Conservation (phyloP, 139 green algal genomes). For the Closterium sp. region DNA sequence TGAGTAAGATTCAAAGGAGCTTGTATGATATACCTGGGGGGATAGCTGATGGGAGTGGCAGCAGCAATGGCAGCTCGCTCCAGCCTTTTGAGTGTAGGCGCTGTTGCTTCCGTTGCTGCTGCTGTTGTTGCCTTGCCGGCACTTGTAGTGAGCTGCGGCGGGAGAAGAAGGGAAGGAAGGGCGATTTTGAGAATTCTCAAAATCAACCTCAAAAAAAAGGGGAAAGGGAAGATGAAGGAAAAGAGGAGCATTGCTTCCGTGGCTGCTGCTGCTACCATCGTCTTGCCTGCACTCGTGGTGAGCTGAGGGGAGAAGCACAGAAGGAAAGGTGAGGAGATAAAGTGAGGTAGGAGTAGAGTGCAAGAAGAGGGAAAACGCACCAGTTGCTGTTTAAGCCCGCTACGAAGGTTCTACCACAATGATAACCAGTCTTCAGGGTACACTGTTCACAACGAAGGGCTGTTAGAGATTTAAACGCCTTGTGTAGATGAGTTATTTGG, state of each 20-base stretch:
- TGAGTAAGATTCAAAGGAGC: background rate
- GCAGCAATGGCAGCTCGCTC: conserved; percentile 73
- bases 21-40: conserved; percentile 5
- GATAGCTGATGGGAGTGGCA: conserved; percentile 66
- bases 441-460: too few relatives aligned
- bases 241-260: too few relatives aligned
- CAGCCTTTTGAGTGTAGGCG: conserved; percentile 67
- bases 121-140: conserved; percentile 37
- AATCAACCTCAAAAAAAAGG: background rate
- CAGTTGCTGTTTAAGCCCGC: too few relatives aligned
- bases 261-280: too few relatives aligned
- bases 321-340: background rate
- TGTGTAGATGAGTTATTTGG: too few relatives aligned
- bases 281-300: too few relatives aligned
- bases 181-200: background rate
- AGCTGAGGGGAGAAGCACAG: background rate
- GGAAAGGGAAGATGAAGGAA: background rate
- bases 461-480: too few relatives aligned
- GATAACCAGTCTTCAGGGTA: too few relatives aligned
- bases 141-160: background rate
- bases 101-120: conserved; percentile 61
- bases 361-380: too few relatives aligned
- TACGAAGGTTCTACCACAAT: too few relatives aligned
- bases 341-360: background rate
- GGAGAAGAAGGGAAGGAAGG: background rate